Evolutionary conservation across 23 red algal species (phyloP).

Genomic region (Gracilaria vermiculophylla): DNA sequence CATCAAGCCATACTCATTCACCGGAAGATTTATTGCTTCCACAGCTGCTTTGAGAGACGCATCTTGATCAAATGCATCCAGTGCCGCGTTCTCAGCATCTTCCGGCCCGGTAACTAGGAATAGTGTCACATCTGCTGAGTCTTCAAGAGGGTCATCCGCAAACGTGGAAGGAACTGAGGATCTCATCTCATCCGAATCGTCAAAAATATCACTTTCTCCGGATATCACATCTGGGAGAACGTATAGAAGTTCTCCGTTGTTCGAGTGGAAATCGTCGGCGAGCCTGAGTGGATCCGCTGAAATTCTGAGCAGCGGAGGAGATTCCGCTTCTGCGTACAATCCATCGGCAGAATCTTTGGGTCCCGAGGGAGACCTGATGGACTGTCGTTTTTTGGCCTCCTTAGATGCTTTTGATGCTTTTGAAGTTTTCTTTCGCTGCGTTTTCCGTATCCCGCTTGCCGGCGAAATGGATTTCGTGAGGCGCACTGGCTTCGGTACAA

Average conservation of each 20-base stretch:
- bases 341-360: background rate
- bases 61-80: background rate
- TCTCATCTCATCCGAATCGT: background rate
- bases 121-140: background rate
- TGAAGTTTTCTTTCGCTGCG: background rate
- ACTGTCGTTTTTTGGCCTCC: background rate
- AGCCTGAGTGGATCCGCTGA: background rate
- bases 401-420: background rate
- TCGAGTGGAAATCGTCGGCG: background rate
- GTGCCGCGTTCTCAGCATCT: background rate
- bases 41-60: slow-evolving; percentile 1
- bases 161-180: background rate
- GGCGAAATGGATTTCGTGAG: background rate
- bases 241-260: background rate
- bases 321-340: background rate
- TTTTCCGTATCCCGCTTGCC: background rate
- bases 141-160: background rate
- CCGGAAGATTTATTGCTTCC: background rate
- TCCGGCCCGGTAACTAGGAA: slow-evolving; percentile 30
- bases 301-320: background rate
- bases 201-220: background rate
- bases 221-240: slow-evolving; percentile 1
- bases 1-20: background rate
- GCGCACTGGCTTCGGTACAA: background rate
- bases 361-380: background rate